Evolutionary conservation across 169 alveolate species (phyloP).

Genomic region (Plasmodium gonderi): DNA sequence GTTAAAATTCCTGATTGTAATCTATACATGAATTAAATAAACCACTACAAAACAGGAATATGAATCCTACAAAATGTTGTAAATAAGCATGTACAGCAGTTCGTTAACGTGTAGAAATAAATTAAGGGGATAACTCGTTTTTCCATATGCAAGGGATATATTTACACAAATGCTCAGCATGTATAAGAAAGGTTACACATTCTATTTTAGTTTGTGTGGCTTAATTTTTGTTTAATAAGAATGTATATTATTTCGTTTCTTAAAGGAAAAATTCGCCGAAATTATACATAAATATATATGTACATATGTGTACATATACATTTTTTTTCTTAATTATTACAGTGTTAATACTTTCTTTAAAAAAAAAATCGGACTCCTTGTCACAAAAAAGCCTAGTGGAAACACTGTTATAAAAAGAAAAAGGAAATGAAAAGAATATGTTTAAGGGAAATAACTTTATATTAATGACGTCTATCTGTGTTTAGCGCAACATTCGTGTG

Average conservation of each 20-base stretch:
- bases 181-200: neutral
- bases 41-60: conserved; percentile 44
- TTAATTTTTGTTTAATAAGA: neutral
- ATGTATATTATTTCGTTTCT: neutral
- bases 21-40: conserved; percentile 55
- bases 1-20: neutral
- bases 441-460: neutral
- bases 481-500: neutral
- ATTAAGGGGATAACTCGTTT: neutral
- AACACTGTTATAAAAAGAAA: conserved; percentile 18
- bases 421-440: neutral
- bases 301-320: neutral
- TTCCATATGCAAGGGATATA: neutral
- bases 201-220: neutral
- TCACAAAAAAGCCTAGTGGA: conserved; percentile 48
- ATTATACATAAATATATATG: neutral
- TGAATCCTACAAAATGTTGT: conserved; percentile 29
- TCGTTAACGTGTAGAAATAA: neutral
- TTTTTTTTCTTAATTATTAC: conserved; percentile 21
- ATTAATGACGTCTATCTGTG: neutral
- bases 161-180: neutral
- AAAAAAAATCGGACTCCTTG: conserved; percentile 59
- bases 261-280: neutral
- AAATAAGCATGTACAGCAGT: conserved; percentile 6
- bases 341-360: conserved; percentile 34